These are phyloP conservation scores for Penicillium sp. DNA, from an alignment of 2,329 filamentous ascomycete species.

Conservation along the genomic window DNA sequence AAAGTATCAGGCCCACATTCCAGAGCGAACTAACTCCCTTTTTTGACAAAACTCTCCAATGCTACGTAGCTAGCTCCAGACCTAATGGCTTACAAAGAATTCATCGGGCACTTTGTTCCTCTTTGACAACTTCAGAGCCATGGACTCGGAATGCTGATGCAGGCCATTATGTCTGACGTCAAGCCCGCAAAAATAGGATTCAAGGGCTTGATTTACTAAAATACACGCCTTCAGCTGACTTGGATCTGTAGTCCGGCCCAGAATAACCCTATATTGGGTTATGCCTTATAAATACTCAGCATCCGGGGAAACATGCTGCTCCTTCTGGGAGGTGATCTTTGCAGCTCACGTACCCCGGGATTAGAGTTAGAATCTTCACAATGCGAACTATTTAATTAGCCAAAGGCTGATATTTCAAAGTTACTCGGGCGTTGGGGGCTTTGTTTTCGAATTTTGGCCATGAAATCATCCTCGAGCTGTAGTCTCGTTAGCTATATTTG, in stretches of 20 bases:
- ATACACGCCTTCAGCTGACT: too few species aligned
- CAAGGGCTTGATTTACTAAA: neutral
- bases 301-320: neutral
- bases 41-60: neutral
- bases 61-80: neutral
- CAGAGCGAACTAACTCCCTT: neutral
- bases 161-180: neutral
- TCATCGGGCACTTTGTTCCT: neutral
- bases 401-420: neutral
- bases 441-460: neutral
- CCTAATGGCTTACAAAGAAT: neutral
- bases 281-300: neutral
- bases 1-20: constrained; percentile 2
- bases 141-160: neutral
- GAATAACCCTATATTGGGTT: neutral
- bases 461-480: too few species aligned
- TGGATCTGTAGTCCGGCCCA: neutral
- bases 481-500: too few species aligned
- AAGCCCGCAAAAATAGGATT: neutral
- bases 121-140: neutral
- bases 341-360: neutral
- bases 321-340: neutral
- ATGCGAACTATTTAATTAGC: neutral
- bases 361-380: neutral
- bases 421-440: neutral